Base-by-base conservation (phyloP, 2,329 filamentous ascomycete species). In the Cryoendolithus antarcticus region DNA sequence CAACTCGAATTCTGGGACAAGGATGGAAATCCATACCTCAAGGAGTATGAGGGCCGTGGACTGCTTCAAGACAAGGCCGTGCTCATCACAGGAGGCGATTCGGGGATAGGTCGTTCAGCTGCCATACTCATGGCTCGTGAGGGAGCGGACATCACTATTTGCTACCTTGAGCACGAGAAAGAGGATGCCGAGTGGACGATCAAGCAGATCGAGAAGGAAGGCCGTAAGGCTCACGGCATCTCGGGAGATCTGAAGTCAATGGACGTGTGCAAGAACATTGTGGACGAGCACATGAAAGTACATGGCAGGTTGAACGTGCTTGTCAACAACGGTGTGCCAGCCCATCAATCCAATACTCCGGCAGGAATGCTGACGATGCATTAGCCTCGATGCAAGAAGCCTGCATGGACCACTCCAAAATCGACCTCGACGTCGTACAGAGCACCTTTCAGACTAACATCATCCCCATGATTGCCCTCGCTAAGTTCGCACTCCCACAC, bases 391-490 rank as follows among this genome's bases (percentile, higher is more conserved):
- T 72, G 54, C 72, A 77, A 54, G 62, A 69, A 29, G 67, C 70
- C 56, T 72, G 65, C 52, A 53, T 65, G 4, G 63, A 75, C 27
- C 65, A 75, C 12, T 58, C 61, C 28, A 63, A 75, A 1, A 75
- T 73, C 21, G 64, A 75, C 49, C 61, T 77, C 1, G 63, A 70
- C 9, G 58, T 65, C 1, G 70, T 76, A 0, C 69, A 75, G 44
- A 70, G 66, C 46, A 71, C 68, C 0, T 79, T 77, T 62, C 65
- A 65, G 33, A 67, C 63, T 44, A 77, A 77, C 43, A 69, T 76
- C 27, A 48, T 74, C 6, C 65, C 70, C 39, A 75, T 75, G 62
- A 72, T 77, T 49, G 71, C 71, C n/a, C 60, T 77, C 44, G 69
- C 69, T 4, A 77, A 77, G 50, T 75, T 66, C 44, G 63, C 71